Base-by-base conservation (phyloP, 495 filamentous ascomycete species). In the Hyaloscypha bicolor region DNA sequence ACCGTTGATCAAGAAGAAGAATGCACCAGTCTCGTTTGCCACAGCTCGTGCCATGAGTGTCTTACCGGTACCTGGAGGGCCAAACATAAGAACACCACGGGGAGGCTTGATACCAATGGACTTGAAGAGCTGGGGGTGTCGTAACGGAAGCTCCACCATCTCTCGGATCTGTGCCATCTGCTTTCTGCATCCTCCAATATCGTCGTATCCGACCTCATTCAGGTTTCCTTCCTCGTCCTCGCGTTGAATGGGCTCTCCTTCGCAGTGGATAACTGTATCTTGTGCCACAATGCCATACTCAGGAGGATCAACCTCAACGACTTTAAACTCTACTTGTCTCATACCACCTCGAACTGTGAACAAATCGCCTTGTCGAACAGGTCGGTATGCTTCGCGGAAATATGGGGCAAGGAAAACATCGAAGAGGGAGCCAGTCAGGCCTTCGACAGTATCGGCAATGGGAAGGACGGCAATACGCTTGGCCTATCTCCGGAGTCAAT, bases 141-240 rank as follows among this genome's bases (percentile, higher is more conserved):
- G 88, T 16, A 99, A 86, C 62, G 95, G 95, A 73, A 99, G 83
- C 85, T 99, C 95, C 67, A 99, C 95, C 85, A 99, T 86, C 79
- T 99, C 95, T 77, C 95, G 91, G 70, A 98, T 96, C 83, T 99
- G 95, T 65, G 95, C 95, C 95, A 99, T 97, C 83, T 99, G 95
- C 82, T 99, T 99, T 72, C 95, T 87, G 87, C 95, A 99, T 67
- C 95, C 95, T 87, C 95, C 95, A 79, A 99, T 98, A 78, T 99
- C 95, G 76, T 99, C 95, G 74, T 99, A 99, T 37, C 95, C 95
- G 73, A 99, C 95, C 76, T 99, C 95, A 77, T 97, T 99, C 65
- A 99, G 82, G 79, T 98, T 99, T 75, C 94, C 95, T 83, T 99
- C 95, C 78, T 99, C 95, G 73, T 99, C 95, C 73, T 99, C 95